These are phyloP conservation scores for Aureobasidium lini DNA, from an alignment of 2,329 filamentous ascomycete species.

Conservation along the genomic window DNA sequence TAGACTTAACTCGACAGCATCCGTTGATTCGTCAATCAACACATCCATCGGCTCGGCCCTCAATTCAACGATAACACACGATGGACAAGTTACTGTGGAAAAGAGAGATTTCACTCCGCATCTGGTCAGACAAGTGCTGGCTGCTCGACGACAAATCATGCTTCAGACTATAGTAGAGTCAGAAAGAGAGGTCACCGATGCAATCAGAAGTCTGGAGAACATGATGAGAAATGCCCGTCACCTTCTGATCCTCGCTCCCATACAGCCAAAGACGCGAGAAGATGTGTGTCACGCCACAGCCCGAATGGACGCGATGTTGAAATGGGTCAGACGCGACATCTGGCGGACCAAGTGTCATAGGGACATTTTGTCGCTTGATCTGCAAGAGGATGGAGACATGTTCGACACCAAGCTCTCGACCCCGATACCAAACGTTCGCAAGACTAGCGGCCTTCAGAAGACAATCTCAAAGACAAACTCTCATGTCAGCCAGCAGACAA, in stretches of 20 bases:
- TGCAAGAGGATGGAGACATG: slow-evolving; percentile 63
- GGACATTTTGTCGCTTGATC: slow-evolving; percentile 76
- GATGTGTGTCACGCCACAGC: slow-evolving; percentile 78
- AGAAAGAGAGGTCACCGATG: slow-evolving; percentile 65
- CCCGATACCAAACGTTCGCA: not conserved
- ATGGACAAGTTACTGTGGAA: slow-evolving; percentile 65
- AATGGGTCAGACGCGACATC: slow-evolving; percentile 90
- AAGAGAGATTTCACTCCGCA: slow-evolving; percentile 53
- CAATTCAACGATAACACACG: slow-evolving; percentile 54
- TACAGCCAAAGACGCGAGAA: slow-evolving; percentile 84
- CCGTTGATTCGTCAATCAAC: slow-evolving; percentile 12
- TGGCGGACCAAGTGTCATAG: slow-evolving; percentile 87
- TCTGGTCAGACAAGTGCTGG: slow-evolving; percentile 78
- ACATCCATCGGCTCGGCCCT: slow-evolving; percentile 1
- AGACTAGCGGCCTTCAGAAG: slow-evolving; percentile 4
- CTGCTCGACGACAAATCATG: slow-evolving; percentile 76
- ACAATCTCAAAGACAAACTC: slow-evolving; percentile 13
- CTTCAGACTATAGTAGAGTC: slow-evolving; percentile 73
- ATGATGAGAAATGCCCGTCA: slow-evolving; percentile 86
- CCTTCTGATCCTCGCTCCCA: slow-evolving; percentile 78
- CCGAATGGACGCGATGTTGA: slow-evolving; percentile 76
- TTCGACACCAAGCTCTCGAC: slow-evolving; percentile 13
- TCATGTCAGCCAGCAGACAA: not conserved
- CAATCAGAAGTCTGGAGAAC: slow-evolving; percentile 71
- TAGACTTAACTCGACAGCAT: slow-evolving; percentile 54